These are phyloP conservation scores for Ettlia oleoabundans DNA, from an alignment of 139 green algal species.

Conservation along the genomic window DNA sequence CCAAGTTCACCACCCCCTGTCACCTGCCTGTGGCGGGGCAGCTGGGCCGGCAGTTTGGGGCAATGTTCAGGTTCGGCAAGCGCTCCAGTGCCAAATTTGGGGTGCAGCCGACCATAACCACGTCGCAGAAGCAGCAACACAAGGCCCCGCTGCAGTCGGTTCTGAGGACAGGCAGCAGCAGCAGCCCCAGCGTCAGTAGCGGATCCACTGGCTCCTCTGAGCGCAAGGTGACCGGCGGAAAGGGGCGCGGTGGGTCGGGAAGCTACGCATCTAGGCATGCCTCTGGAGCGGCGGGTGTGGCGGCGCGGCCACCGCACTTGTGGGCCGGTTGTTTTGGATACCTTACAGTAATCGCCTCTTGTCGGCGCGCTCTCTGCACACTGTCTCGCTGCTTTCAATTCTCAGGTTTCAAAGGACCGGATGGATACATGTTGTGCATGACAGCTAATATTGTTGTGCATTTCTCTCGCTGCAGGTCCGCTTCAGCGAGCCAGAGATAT, in stretches of 20 bases:
- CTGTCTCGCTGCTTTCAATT: neutral
- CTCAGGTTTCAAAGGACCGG: too few species aligned
- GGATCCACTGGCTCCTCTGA: neutral
- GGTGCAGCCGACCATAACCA: neutral
- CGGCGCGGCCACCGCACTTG: too few species aligned
- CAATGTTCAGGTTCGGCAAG: slow-evolving; percentile 11
- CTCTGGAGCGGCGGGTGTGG: too few species aligned
- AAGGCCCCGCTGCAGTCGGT: neutral
- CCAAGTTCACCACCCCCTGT: neutral
- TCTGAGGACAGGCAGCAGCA: neutral
- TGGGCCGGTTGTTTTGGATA: too few species aligned
- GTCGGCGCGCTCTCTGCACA: too few species aligned
- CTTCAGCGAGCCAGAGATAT: slow-evolving; percentile 17
- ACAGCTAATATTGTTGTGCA: neutral
- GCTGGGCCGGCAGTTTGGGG: neutral
- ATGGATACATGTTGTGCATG: too few species aligned
- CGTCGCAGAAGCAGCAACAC: neutral
- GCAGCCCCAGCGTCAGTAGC: slow-evolving; percentile 2
- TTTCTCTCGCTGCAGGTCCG: slow-evolving; percentile 13
- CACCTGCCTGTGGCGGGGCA: neutral
- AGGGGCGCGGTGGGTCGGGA: neutral
- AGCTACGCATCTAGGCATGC: too few species aligned
- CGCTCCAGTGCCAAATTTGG: neutral
- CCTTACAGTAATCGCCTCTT: too few species aligned
- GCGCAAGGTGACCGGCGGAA: slow-evolving; percentile 12